These are phyloP conservation scores for Orbilia brochopaga DNA, from an alignment of 2,329 filamentous ascomycete species.

Conservation along the genomic window DNA sequence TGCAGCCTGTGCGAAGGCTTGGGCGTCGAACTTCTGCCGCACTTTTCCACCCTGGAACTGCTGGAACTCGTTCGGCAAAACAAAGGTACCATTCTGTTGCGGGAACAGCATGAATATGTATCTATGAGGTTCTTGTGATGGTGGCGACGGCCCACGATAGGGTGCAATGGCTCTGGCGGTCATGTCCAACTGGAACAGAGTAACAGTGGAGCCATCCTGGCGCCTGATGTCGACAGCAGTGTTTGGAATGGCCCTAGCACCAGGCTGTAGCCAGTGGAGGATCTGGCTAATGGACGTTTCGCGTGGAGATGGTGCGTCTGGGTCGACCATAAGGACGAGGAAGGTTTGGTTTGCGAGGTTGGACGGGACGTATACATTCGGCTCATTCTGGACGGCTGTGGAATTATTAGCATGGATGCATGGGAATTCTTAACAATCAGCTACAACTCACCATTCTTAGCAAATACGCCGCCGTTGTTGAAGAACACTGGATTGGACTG, in stretches of 20 bases:
- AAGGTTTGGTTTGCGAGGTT: slow-evolving; percentile 29
- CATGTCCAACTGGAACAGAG: slow-evolving; percentile 25
- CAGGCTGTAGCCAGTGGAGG: slow-evolving; percentile 44
- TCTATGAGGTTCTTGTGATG: slow-evolving; percentile 36
- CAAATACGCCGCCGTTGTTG: slow-evolving; percentile 26
- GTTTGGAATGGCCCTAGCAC: slow-evolving; percentile 23
- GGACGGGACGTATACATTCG: slow-evolving; percentile 31
- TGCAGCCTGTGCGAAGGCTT: slow-evolving; percentile 22
- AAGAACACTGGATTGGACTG: slow-evolving; percentile 26
- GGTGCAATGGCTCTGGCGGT: slow-evolving; percentile 35
- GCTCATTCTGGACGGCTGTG: slow-evolving; percentile 25
- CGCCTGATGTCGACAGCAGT: slow-evolving; percentile 14
- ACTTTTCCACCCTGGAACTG: slow-evolving; percentile 33
- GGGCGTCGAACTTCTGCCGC: slow-evolving; percentile 25
- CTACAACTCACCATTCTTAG: slow-evolving; percentile 25
- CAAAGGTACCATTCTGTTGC: slow-evolving; percentile 27
- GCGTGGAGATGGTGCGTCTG: slow-evolving; percentile 40
- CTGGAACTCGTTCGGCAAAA: slow-evolving; percentile 28
- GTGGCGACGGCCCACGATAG: slow-evolving; percentile 33
- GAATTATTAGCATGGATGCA: no score
- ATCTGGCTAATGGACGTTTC: slow-evolving; percentile 40
- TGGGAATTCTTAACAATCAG: no score
- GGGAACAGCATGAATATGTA: slow-evolving; percentile 48
- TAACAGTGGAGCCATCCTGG: slow-evolving; percentile 11
- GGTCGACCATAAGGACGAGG: slow-evolving; percentile 44